These are phyloP conservation scores for Amanita molliuscula DNA, from an alignment of 768 basidiomycete species.

Conservation along the genomic window DNA sequence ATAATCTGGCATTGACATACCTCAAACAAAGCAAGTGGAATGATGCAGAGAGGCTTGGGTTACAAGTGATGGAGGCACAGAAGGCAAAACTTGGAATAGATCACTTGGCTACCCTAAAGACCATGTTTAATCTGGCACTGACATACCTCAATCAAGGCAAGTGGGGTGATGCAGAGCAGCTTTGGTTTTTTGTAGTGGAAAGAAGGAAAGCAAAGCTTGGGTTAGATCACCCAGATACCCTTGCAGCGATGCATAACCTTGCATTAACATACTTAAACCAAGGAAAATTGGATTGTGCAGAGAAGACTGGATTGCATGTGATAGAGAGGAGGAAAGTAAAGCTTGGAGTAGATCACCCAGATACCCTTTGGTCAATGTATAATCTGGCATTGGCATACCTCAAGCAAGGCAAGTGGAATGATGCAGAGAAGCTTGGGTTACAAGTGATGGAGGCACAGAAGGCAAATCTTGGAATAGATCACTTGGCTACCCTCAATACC, in stretches of 20 bases:
- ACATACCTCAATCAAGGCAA: background rate
- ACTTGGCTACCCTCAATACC: background rate
- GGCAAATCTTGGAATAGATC: too few species aligned
- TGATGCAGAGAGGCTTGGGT: background rate
- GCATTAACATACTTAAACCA: too few species aligned
- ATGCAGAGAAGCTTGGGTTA: background rate
- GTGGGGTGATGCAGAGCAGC: background rate
- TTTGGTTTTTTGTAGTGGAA: background rate
- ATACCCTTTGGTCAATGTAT: constrained; percentile 7
- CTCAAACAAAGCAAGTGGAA: background rate
- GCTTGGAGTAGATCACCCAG: constrained; percentile 9
- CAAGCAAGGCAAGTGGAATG: background rate
- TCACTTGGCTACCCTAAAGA: background rate
- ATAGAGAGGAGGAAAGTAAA: background rate
- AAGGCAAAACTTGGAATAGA: background rate
- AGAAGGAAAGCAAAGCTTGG: too few species aligned
- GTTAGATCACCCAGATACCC: too few species aligned
- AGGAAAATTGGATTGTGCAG: too few species aligned
- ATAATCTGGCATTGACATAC: background rate
- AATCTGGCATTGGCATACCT: constrained; percentile 7
- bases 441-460: background rate
- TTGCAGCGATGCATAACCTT: too few species aligned
- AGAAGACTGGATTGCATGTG: background rate
- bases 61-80: background rate
- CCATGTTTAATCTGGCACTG: background rate